These are phyloP conservation scores for Cryptosporidium baileyi DNA, from an alignment of 169 alveolate genomes.

Conservation along the genomic window DNA sequence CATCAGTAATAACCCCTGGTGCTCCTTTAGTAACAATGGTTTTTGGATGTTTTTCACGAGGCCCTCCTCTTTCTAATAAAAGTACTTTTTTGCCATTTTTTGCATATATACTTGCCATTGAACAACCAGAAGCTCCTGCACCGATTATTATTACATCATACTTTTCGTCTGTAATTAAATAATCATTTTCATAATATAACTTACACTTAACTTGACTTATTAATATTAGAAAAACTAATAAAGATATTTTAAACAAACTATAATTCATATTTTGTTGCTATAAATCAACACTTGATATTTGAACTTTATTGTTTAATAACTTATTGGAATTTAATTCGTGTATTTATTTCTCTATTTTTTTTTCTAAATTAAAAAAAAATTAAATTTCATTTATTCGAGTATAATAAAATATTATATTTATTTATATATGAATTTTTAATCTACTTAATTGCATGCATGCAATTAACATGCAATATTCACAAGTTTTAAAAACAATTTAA, in stretches of 20 bases:
- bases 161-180: conserved; percentile 11
- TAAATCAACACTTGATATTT: neutral
- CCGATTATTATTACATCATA: conserved; percentile 66
- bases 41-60: conserved; percentile 49
- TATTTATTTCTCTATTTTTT: neutral
- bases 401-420: neutral
- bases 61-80: conserved; percentile 63
- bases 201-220: neutral
- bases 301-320: neutral
- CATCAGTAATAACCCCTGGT: conserved; percentile 63
- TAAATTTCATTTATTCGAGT: neutral
- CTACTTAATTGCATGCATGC: no score
- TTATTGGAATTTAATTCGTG: neutral
- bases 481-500: neutral
- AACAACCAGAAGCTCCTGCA: conserved; percentile 66
- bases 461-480: neutral
- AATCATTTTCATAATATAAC: neutral
- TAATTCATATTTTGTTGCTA: neutral
- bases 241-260: neutral
- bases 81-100: conserved; percentile 58
- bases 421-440: no score
- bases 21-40: conserved; percentile 45
- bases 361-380: neutral
- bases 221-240: neutral
- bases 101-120: conserved; percentile 67